These are phyloP conservation scores for Starmerella potacharoeniae DNA, from an alignment of 805 yeast genomes.

Conservation along the genomic window DNA sequence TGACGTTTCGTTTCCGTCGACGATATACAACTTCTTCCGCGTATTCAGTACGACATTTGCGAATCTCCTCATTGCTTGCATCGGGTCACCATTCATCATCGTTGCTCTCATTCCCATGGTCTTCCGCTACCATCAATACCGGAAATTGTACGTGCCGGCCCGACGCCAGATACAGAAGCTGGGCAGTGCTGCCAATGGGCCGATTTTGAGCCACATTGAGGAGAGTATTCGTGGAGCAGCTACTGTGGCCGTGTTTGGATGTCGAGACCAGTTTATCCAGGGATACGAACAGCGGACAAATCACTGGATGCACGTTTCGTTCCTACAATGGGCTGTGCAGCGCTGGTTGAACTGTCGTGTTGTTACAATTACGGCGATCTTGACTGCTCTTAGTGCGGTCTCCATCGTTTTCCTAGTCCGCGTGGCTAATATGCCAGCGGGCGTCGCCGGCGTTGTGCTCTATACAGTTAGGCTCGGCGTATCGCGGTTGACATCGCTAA, in stretches of 20 bases:
- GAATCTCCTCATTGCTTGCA: conserved; percentile 61
- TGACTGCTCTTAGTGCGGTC: conserved; percentile 67
- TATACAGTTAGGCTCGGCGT: conserved; percentile 73
- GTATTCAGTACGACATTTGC: conserved; percentile 32
- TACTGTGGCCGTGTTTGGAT: conserved; percentile 57
- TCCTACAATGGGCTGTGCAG: conserved; percentile 58
- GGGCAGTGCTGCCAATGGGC: conserved; percentile 49
- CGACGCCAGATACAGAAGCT: conserved; percentile 63
- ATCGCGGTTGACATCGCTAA: conserved; percentile 26
- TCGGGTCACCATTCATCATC: conserved; percentile 73
- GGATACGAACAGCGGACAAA: conserved; percentile 33
- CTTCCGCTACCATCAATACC: conserved; percentile 49
- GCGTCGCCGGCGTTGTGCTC: conserved; percentile 80
- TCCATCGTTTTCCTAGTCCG: conserved; percentile 49
- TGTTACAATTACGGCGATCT: conserved; percentile 72
- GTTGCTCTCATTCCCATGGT: conserved; percentile 54
- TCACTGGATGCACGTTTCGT: conserved; percentile 31
- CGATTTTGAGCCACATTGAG: conserved; percentile 62
- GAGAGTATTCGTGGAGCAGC: conserved; percentile 61
- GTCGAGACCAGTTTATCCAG: conserved; percentile 41
- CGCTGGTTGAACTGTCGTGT: conserved; percentile 70
- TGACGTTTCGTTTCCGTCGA: conserved; percentile 51
- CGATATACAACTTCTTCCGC: conserved; percentile 28
- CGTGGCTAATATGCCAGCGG: conserved; percentile 71
- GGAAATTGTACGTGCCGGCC: conserved; percentile 46